These are phyloP conservation scores for Solanum peruvianum DNA, from an alignment of 257 asterid species.

Conservation along the genomic window DNA sequence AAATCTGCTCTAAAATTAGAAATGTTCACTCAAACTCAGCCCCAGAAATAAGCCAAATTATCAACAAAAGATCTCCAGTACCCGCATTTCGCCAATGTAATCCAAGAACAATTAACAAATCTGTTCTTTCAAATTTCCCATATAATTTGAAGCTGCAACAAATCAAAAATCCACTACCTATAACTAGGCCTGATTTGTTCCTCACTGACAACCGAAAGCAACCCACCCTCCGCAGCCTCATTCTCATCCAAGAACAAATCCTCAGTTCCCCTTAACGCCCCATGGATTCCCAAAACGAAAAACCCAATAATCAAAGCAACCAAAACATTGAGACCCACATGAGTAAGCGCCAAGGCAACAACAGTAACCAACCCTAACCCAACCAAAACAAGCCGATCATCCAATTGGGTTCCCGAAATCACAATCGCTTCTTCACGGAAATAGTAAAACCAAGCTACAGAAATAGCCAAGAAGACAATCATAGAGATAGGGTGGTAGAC, in stretches of 20 bases:
- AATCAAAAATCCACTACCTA: neutral
- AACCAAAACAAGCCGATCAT: slow-evolving; percentile 51
- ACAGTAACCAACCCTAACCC: slow-evolving; percentile 50
- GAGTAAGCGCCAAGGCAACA: slow-evolving; percentile 49
- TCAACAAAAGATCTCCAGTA: neutral
- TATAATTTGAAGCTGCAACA: neutral
- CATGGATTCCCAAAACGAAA: slow-evolving; percentile 41
- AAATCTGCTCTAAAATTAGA: neutral
- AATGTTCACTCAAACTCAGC: neutral
- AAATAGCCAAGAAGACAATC: slow-evolving; percentile 50
- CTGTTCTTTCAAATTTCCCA: neutral
- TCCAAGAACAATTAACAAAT: neutral
- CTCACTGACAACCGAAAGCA: slow-evolving; percentile 60
- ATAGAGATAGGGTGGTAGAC: slow-evolving; percentile 75
- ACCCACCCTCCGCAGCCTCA: slow-evolving; percentile 64
- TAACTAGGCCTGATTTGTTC: slow-evolving; percentile 3
- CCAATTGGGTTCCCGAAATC: slow-evolving; percentile 26
- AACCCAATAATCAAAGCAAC: slow-evolving; percentile 56
- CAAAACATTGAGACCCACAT: slow-evolving; percentile 59
- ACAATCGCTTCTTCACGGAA: slow-evolving; percentile 49
- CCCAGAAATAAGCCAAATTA: neutral
- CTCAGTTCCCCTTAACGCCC: slow-evolving; percentile 48
- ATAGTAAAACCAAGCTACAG: slow-evolving; percentile 51
- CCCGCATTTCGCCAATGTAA: neutral
- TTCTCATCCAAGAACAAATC: slow-evolving; percentile 70